A percentile compares a stretch with the other conserved stretches of the same genome.
Evolutionary conservation across 495 filamentous ascomycete species (phyloP).

Genomic region (Podospora bellae-mahoneyi): DNA sequence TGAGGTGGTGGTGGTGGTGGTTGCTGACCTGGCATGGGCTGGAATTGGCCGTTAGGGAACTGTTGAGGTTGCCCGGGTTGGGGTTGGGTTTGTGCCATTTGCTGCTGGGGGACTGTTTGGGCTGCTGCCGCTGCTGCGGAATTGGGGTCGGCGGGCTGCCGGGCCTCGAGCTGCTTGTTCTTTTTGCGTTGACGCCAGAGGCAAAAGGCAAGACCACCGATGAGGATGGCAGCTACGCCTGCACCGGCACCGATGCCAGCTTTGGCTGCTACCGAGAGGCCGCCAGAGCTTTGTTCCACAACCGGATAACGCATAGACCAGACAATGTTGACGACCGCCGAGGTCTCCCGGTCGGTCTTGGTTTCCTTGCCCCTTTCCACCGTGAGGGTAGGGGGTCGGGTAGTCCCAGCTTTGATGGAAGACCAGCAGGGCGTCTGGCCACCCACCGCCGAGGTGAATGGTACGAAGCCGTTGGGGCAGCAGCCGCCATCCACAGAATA

Average conservation of each 20-base stretch:
- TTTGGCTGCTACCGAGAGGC: constrained; percentile 28
- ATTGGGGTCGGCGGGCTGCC: neutral
- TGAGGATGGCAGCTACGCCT: constrained; percentile 23
- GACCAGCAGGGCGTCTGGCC: constrained; percentile 31
- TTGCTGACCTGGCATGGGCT: neutral
- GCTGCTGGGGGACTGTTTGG: neutral
- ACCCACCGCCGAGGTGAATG: constrained; percentile 26
- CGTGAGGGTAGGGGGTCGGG: constrained; percentile 21
- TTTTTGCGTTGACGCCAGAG: constrained; percentile 24
- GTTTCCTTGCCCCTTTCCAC: constrained; percentile 16
- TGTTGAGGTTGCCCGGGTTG: neutral
- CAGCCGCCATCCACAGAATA: constrained; percentile 30
- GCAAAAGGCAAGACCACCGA: constrained; percentile 20
- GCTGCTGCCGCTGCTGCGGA: neutral
- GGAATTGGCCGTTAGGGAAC: neutral
- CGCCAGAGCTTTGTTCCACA: constrained; percentile 6
- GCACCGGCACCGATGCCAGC: constrained; percentile 30
- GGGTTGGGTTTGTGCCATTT: neutral
- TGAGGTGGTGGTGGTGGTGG: too few relatives aligned
- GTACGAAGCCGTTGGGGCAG: constrained; percentile 30
- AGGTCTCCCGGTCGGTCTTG: constrained; percentile 22
- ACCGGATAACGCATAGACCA: constrained; percentile 31
- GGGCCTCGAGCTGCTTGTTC: constrained; percentile 21
- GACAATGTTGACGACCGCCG: constrained; percentile 32
- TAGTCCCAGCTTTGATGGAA: constrained; percentile 8